These are phyloP conservation scores for Henckelia pumila DNA, from an alignment of 257 asterid genomes.

Conservation along the genomic window DNA sequence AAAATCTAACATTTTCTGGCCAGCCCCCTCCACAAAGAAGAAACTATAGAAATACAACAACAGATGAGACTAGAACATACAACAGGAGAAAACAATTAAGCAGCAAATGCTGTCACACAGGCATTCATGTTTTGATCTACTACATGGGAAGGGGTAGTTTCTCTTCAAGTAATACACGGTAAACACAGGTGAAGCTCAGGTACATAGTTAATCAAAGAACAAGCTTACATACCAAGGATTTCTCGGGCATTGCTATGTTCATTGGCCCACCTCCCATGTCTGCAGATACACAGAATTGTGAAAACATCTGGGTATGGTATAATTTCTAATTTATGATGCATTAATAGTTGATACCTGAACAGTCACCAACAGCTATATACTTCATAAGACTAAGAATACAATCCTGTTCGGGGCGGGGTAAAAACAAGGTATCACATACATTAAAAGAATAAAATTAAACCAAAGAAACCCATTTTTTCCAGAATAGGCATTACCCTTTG, in stretches of 20 bases:
- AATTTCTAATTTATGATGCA: constrained; percentile 9
- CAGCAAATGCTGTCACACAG: neutral
- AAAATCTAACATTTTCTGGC: constrained; percentile 4
- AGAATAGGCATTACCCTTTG: constrained; percentile 63
- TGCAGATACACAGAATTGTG: constrained; percentile 32
- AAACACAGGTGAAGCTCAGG: constrained; percentile 13
- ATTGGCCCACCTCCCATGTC: constrained; percentile 40
- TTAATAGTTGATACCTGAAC: constrained; percentile 48
- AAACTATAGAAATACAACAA: neutral
- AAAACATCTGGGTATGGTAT: constrained; percentile 4
- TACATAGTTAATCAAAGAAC: constrained; percentile 4
- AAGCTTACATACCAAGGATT: constrained; percentile 53
- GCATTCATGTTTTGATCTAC: neutral
- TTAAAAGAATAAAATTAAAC: neutral
- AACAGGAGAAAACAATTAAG: neutral
- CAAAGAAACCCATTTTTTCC: constrained; percentile 5
- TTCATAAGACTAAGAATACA: constrained; percentile 60
- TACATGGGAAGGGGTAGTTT: constrained; percentile 1
- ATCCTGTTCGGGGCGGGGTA: constrained; percentile 63
- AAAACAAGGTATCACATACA: neutral
- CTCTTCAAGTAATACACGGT: neutral
- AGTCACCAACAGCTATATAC: constrained; percentile 56
- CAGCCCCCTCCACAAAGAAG: neutral
- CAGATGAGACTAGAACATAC: neutral
- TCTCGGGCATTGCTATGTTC: constrained; percentile 44